A percentile compares a stretch with the other conserved stretches of the same genome.
phyloP scores from a whole-genome alignment of 2,329 filamentous ascomycete species.

The Trichoderma cornu-damae region DNA sequence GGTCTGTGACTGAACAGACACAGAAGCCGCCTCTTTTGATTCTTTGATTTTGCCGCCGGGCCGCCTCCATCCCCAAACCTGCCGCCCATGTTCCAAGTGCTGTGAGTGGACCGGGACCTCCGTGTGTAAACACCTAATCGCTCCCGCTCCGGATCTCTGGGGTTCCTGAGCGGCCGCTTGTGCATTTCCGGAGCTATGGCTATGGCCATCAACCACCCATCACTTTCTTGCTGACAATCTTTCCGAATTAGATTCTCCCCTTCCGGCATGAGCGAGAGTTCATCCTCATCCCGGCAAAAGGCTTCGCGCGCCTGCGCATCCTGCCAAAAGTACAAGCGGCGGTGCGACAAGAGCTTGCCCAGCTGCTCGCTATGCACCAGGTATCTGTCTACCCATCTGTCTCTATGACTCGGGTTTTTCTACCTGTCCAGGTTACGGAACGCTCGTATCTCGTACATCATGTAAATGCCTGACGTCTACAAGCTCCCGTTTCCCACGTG shows the following conservation, averaged over 20 bases:
- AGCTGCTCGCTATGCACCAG: constrained; percentile 18
- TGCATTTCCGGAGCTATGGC: background rate
- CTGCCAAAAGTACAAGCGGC: constrained; percentile 20
- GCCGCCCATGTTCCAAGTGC: constrained; percentile 11
- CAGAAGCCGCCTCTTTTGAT: background rate
- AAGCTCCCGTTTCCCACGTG: background rate
- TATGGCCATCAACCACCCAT: background rate
- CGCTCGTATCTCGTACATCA: background rate
- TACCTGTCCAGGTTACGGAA: background rate
- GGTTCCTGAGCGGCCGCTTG: constrained; percentile 14
- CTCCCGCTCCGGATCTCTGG: constrained; percentile 4
- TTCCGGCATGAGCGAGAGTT: background rate
- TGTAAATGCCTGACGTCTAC: background rate
- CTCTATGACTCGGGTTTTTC: background rate
- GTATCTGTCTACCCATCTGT: background rate
- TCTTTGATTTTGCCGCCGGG: background rate
- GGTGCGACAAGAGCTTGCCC: constrained; percentile 19
- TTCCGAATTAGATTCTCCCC: background rate
- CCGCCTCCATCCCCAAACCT: background rate
- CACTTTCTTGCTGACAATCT: background rate
- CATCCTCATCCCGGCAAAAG: constrained; percentile 1
- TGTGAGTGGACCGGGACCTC: constrained; percentile 10
- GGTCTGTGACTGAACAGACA: background rate
- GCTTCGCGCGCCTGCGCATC: constrained; percentile 18
- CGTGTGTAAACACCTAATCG: background rate